These are phyloP conservation scores for Microcera coccophila DNA, from an alignment of 2,329 filamentous ascomycete species.

Conservation along the genomic window DNA sequence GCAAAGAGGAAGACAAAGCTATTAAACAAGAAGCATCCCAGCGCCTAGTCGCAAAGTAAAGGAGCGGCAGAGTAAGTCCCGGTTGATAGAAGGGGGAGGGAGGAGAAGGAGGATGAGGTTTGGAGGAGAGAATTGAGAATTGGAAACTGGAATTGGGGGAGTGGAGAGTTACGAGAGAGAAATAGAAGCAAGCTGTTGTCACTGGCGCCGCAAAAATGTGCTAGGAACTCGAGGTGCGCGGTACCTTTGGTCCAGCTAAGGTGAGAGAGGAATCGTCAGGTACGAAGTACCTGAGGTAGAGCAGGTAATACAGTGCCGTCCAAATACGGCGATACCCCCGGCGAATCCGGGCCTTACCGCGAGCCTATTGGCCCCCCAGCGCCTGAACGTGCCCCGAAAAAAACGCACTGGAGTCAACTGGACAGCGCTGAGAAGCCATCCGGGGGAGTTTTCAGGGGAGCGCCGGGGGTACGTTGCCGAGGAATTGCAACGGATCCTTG, in stretches of 20 bases:
- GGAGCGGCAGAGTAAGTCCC: slow-evolving; percentile 50
- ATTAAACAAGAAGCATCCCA: slow-evolving; percentile 29
- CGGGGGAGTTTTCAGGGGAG: not conserved
- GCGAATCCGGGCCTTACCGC: slow-evolving; percentile 29
- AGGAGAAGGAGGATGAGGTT: slow-evolving; percentile 1
- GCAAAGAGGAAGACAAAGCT: slow-evolving; percentile 17
- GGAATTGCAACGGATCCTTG: not conserved
- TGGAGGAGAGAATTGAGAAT: slow-evolving; percentile 7
- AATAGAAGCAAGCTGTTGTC: slow-evolving; percentile 7
- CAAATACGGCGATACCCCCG: slow-evolving; percentile 28
- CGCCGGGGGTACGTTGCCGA: not conserved
- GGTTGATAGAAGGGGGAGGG: slow-evolving; percentile 8
- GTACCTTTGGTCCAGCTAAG: too few species aligned
- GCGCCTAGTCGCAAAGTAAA: slow-evolving; percentile 34
- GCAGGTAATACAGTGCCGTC: too few species aligned
- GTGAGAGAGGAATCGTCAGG: too few species aligned
- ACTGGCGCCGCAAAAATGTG: too few species aligned
- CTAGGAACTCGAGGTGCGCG: too few species aligned
- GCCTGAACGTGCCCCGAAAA: too few species aligned
- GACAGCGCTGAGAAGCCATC: not conserved
- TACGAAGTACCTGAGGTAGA: too few species aligned
- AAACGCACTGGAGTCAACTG: too few species aligned
- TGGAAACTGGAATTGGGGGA: slow-evolving; percentile 7
- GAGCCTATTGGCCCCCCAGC: slow-evolving; percentile 18
- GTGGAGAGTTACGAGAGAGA: not conserved